phyloP scores from a whole-genome alignment of 768 basidiomycete genomes.

The Leucosporidium yakuticum region DNA sequence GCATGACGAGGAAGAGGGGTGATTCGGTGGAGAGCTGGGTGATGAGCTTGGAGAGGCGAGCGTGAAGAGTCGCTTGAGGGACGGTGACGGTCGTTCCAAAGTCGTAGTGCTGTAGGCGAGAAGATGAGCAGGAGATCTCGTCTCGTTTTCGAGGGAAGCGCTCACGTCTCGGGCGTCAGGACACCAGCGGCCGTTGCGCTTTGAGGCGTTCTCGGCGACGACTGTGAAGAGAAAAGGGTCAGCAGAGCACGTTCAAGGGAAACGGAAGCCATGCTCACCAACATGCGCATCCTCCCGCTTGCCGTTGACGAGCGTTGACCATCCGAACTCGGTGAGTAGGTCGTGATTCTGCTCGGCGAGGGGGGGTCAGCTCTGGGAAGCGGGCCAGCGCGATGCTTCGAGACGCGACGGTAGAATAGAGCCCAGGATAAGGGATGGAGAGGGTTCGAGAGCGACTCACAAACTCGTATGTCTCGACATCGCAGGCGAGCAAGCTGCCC shows the following conservation, averaged over 20 bases:
- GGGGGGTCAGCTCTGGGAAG: no score
- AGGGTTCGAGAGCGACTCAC: no score
- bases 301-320: conserved; percentile 9
- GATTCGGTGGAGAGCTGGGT: background rate
- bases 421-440: no score
- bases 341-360: conserved; percentile 11
- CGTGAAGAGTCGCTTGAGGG: background rate
- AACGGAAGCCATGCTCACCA: background rate
- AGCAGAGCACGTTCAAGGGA: background rate
- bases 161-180: conserved; percentile 21
- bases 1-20: background rate
- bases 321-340: conserved; percentile 25
- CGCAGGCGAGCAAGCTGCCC: no score
- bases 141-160: background rate
- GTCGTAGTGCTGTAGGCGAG: conserved; percentile 14
- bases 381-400: no score
- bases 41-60: background rate
- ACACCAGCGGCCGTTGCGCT: conserved; percentile 5
- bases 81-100: conserved; percentile 20
- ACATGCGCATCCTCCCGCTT: conserved; percentile 19
- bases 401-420: no score
- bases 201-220: conserved; percentile 14
- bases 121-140: background rate
- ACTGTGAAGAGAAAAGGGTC: background rate
- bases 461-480: no score